A percentile compares a stretch with the other conserved stretches of the same genome.
Evolutionary conservation across 164 flowering plant species (phyloP).

Genomic region (Amborella trichopoda): DNA sequence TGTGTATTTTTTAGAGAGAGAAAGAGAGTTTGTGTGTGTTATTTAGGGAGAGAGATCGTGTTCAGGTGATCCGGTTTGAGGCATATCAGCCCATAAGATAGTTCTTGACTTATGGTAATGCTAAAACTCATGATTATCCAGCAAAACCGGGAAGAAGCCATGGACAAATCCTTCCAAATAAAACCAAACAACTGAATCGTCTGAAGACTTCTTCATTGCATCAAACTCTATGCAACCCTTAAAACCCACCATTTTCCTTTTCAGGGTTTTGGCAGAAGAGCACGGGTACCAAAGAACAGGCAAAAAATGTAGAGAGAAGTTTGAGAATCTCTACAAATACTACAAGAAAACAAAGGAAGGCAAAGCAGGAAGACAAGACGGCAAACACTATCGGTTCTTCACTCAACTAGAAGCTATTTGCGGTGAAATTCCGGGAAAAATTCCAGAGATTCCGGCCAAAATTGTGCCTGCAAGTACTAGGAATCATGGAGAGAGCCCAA

Average conservation of each 20-base stretch:
- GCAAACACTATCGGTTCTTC: constrained; percentile 88
- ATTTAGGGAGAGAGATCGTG: too few relatives aligned
- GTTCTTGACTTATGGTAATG: too few relatives aligned
- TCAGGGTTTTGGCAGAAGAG: constrained; percentile 77
- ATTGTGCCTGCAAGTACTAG: neutral
- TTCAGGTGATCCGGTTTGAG: too few relatives aligned
- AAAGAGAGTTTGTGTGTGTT: too few relatives aligned
- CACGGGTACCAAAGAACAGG: constrained; percentile 93
- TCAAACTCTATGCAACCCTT: too few relatives aligned
- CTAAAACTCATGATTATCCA: too few relatives aligned
- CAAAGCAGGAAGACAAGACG: constrained; percentile 96
- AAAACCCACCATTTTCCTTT: constrained; percentile 1
- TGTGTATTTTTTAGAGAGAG: too few relatives aligned
- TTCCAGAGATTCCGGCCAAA: neutral
- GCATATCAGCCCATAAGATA: too few relatives aligned
- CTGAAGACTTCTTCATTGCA: too few relatives aligned
- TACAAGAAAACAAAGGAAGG: constrained; percentile 98
- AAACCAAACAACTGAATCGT: too few relatives aligned
- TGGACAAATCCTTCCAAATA: too few relatives aligned
- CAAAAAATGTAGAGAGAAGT: constrained; percentile 95
- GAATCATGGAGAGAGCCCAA: neutral
- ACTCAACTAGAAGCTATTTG: constrained; percentile 93
- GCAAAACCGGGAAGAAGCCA: too few relatives aligned
- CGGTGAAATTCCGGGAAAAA: constrained; percentile 22
- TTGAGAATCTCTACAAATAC: constrained; percentile 93